Base-by-base conservation (phyloP, 2,329 filamentous ascomycete genomes). In the Aspergillus ochraceus region DNA sequence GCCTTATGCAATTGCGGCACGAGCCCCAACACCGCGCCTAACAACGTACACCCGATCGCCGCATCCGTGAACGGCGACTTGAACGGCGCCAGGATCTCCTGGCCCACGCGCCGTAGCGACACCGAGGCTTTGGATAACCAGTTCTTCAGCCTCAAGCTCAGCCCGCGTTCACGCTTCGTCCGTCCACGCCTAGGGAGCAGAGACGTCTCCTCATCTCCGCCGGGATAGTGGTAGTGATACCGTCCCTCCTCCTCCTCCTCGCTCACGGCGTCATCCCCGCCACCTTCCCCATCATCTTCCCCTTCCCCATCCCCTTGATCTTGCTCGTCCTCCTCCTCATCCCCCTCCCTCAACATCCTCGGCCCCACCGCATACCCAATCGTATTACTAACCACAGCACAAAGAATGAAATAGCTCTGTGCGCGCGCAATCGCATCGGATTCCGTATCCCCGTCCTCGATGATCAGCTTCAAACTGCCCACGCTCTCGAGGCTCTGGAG, bases 401-500 rank as follows among this genome's bases (percentile, higher is more conserved):
- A 88, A 60, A 90, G 82, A 3, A 90, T 74, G 67, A 90, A 88
- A 70, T 88, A 90, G 14, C 84, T 84, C 68, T 88, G 85, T 6
- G 86, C 86, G 10, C 87, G 78, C 55, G 84, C 80, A 12, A 89
- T 76, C 0, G 84, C 84, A 3, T 76, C 75, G 2, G 73, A 65
- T 2, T 75, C 71, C 2, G 77, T 70, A 64, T 83, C 77, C 71
- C 80, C 66, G 65, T 80, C 64, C 60, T 73, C 62, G 60, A 80
- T 70, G 19, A 88, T 76, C 2, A 77, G 70, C 24, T 79, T 71
- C 6, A 89, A 74, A 26, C 88, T 84, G 2, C 85, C 86, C 0
- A 87, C 86, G 10, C 80, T 76, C 47, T 81, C 76, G 29, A 86
- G 74, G 3, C 83, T 81, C 32, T 83, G 77, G 3, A 84, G 74